phyloP scores from a whole-genome alignment of 352 stramenopile genomes.

The Globisporangium cylindrosporum region DNA sequence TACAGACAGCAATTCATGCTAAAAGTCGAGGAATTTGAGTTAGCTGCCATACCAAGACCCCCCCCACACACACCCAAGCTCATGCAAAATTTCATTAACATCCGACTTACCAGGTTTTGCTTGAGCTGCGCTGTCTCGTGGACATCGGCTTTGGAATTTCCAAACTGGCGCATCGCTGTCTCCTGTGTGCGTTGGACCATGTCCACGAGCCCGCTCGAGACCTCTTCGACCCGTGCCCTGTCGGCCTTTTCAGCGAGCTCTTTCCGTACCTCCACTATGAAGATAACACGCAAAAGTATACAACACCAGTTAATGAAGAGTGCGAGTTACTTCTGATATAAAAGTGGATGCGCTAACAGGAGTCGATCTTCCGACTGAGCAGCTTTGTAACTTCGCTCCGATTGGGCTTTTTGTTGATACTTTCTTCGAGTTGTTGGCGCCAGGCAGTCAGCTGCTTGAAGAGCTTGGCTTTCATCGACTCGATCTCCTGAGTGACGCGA shows the following conservation, averaged over 20 bases:
- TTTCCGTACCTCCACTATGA: constrained; percentile 35
- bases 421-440: constrained; percentile 23
- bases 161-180: constrained; percentile 18
- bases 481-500: constrained; percentile 12
- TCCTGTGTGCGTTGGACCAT: constrained; percentile 30
- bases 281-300: background rate
- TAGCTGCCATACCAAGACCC: background rate
- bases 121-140: constrained; percentile 37
- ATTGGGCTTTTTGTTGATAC: constrained; percentile 23
- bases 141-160: constrained; percentile 20
- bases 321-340: too few species aligned
- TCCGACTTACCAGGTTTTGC: constrained; percentile 34
- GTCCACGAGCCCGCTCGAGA: constrained; percentile 25
- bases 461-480: constrained; percentile 21
- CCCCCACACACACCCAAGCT: background rate
- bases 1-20: constrained; percentile 44
- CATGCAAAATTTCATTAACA: background rate
- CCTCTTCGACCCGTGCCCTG: constrained; percentile 25
- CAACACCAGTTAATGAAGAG: background rate
- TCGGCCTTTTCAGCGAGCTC: constrained; percentile 38
- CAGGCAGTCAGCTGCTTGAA: constrained; percentile 19
- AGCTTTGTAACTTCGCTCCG: constrained; percentile 33
- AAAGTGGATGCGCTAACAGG: constrained; percentile 20
- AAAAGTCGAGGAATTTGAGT: background rate
- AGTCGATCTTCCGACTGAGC: constrained; percentile 41